Evolutionary conservation across 1,284 basidiomycete species (phyloP), one percentile per base, ranked within the genome.

Genomic region (Sanguinoderma infundibulare): DNA sequence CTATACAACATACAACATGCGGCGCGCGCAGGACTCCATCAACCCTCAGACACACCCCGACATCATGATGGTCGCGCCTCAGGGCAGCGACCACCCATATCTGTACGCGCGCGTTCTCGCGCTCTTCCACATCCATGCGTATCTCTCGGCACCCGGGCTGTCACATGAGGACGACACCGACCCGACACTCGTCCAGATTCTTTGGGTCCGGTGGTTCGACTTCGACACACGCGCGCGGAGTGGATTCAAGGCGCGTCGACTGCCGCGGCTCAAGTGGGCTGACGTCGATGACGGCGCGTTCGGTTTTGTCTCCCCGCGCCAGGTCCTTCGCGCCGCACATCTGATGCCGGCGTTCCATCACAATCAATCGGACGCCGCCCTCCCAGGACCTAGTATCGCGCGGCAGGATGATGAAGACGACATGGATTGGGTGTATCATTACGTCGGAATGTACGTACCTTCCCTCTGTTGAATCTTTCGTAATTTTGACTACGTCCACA

Each of bases 221-320:
- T 28, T 56, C 0, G 70, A 73, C 32, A 58, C 67, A 1, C 55
- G 51, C 4, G 49, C 67, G 12, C 36, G 28, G 5, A 61, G 50
- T 22, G 72, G 75, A 15, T 66, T 64, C 20, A 44, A 38, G 4
- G 12, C 30, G 5, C 64, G 68, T 6, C 62, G 64, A 1, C 68
- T 80, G 5, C 74, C 72, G 10, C 72, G 72, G 26, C 47, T 81
- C 3, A 69, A 70, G 1, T 81, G 78, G 64, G 64, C 79, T 8
- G 40, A 53, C 6, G 63, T 61, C 7, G 35, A 54, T 44, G 44
- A 63, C 0, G 62, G 65, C 12, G 72, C 77, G 0, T 82, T 79
- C 66, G 75, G 75, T 1, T 82, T 82, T 58, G 54, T 81, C 3
- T 73, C 79, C 59, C 80, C 79, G 0, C 42, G 59, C 0, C 62